Evolutionary conservation across 257 asterid species (phyloP).

Genomic region (Solanum verrucosum): DNA sequence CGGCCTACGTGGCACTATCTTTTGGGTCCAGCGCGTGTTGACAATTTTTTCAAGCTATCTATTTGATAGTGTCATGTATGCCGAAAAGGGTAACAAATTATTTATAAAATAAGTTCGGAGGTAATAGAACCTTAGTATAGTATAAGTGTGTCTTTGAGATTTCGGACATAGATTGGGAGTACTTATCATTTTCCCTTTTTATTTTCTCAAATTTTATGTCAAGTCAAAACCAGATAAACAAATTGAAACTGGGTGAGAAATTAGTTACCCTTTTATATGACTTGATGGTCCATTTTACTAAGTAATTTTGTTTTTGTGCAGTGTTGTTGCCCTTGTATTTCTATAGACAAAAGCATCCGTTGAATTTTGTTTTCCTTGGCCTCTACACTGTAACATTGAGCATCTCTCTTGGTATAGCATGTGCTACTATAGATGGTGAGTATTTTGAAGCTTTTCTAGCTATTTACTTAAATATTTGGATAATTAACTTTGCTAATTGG

Average conservation of each 20-base stretch:
- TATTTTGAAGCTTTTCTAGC: not conserved
- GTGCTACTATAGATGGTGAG: constrained; percentile 90
- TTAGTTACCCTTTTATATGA: not conserved
- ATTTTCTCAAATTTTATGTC: not conserved
- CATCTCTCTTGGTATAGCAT: constrained; percentile 72
- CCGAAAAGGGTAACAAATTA: too few relatives aligned
- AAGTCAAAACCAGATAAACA: not conserved
- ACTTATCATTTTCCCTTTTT: not conserved
- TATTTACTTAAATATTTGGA: not conserved
- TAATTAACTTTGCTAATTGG: not conserved
- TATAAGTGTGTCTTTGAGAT: too few relatives aligned
- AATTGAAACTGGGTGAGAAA: too few relatives aligned
- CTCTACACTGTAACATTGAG: constrained; percentile 75
- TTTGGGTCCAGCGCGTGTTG: too few relatives aligned
- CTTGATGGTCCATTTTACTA: not conserved
- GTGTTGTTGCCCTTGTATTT: constrained; percentile 82
- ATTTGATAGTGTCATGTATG: too few relatives aligned
- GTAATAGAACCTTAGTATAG: too few relatives aligned
- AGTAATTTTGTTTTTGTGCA: constrained; percentile 6
- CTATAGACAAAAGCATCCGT: constrained; percentile 78
- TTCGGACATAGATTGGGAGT: too few relatives aligned
- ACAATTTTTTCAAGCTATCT: too few relatives aligned
- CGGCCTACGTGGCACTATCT: too few relatives aligned
- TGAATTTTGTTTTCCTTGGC: constrained; percentile 85
- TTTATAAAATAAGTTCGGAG: too few relatives aligned